These are phyloP conservation scores for Penicillium simplicissimum DNA, from an alignment of 495 filamentous ascomycete genomes.

Conservation along the genomic window DNA sequence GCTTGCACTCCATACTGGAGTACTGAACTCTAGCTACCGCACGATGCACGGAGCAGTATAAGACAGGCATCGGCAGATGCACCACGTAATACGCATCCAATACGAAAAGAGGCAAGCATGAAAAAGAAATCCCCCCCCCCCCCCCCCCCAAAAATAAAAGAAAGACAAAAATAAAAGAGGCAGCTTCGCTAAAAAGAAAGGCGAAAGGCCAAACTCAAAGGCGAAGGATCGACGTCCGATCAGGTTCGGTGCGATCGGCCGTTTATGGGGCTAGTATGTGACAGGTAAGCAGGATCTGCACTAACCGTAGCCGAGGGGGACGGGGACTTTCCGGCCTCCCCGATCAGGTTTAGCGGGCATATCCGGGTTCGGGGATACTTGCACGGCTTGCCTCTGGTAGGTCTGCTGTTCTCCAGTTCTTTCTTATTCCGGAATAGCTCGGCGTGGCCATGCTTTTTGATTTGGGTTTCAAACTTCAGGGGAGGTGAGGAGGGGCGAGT, in stretches of 20 bases:
- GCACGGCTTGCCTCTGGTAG: background rate
- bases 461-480: no score
- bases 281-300: conserved; percentile 41
- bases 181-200: background rate
- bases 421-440: background rate
- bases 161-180: background rate
- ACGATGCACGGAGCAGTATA: background rate
- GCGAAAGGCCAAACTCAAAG: background rate
- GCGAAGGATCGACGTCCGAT: conserved; percentile 20
- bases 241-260: conserved; percentile 30
- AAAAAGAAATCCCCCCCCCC: background rate
- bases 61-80: conserved; percentile 2
- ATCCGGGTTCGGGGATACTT: background rate
- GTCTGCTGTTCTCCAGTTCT: background rate
- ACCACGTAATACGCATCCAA: background rate
- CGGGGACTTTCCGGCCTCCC: conserved; percentile 34
- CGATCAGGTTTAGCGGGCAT: conserved; percentile 17
- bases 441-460: background rate
- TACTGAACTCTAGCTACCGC: background rate
- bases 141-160: no score
- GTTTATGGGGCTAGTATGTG: conserved; percentile 32
- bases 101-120: background rate
- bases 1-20: no score
- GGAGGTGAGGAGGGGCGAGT: background rate
- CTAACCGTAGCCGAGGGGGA: conserved; percentile 32